phyloP scores from a whole-genome alignment of 306 rosid genomes.

The Pyrus betulifolia region DNA sequence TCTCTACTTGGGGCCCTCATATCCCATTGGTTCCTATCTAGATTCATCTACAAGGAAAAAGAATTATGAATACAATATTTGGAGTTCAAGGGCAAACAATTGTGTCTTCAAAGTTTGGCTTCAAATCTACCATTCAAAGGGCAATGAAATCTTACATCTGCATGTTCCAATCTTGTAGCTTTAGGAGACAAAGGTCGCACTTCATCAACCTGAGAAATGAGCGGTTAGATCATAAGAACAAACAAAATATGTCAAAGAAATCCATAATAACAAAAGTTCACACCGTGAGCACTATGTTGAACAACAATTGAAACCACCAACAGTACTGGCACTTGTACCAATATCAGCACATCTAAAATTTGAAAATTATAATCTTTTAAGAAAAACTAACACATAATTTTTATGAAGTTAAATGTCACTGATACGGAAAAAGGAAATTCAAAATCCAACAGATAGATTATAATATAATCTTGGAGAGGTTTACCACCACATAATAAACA shows the following conservation, averaged over 20 bases:
- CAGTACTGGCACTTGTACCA: not conserved
- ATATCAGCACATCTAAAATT: too few species aligned
- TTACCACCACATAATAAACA: not conserved
- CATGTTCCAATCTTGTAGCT: constrained; percentile 36
- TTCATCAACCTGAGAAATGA: constrained; percentile 52
- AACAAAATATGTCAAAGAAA: not conserved
- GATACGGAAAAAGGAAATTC: too few species aligned
- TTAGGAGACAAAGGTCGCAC: constrained; percentile 30
- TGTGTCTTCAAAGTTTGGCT: not conserved
- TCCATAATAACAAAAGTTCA: not conserved
- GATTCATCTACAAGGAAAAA: constrained; percentile 38
- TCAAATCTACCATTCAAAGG: constrained; percentile 14
- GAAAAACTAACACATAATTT: too few species aligned
- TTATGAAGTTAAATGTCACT: too few species aligned
- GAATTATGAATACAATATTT: not conserved
- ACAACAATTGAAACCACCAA: not conserved
- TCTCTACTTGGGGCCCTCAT: constrained; percentile 42
- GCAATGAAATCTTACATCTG: constrained; percentile 41
- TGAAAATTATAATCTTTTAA: too few species aligned
- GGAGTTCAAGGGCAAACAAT: not conserved
- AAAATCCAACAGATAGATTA: not conserved
- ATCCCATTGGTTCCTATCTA: constrained; percentile 54
- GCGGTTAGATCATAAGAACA: constrained; percentile 1
- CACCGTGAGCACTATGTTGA: not conserved
- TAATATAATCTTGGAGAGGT: not conserved